These are phyloP conservation scores for Linnemannia zychae DNA, from an alignment of 192 early-diverging fungal genomes.

Conservation along the genomic window DNA sequence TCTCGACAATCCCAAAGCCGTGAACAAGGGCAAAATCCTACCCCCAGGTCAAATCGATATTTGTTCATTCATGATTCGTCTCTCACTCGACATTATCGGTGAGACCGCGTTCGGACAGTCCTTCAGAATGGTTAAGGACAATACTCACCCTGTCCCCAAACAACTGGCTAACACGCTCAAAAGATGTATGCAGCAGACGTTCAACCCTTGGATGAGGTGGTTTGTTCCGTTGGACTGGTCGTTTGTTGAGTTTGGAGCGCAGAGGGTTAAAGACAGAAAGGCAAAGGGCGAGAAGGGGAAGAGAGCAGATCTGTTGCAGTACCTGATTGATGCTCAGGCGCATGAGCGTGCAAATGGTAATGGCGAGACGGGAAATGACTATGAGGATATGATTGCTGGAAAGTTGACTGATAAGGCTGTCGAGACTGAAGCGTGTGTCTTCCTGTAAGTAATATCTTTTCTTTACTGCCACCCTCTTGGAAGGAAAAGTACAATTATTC, in stretches of 20 bases:
- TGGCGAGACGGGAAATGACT: constrained; percentile 34
- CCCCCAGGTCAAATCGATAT: constrained; percentile 53
- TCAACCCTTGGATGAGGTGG: constrained; percentile 38
- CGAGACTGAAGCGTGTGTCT: constrained; percentile 47
- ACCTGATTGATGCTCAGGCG: constrained; percentile 57
- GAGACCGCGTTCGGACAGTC: constrained; percentile 65
- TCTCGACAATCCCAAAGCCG: constrained; percentile 10
- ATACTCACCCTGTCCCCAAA: constrained; percentile 57
- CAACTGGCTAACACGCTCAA: constrained; percentile 41
- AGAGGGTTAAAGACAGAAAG: constrained; percentile 16
- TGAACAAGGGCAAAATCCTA: constrained; percentile 7
- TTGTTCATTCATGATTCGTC: constrained; percentile 39
- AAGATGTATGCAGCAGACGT: constrained; percentile 19
- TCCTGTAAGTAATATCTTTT: constrained; percentile 34
- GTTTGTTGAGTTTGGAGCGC: constrained; percentile 15
- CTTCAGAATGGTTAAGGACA: constrained; percentile 65
- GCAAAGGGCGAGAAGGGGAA: background rate
- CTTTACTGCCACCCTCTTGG: too few species aligned
- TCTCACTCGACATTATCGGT: constrained; percentile 66
- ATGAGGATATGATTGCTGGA: constrained; percentile 34
- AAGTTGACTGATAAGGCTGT: constrained; percentile 59
- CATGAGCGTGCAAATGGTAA: constrained; percentile 41
- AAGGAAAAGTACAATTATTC: background rate
- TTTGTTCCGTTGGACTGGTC: constrained; percentile 20
- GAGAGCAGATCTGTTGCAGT: constrained; percentile 62